Evolutionary conservation across 108 stramenopile species (phyloP).

Genomic region (Bacterosira constricta): DNA sequence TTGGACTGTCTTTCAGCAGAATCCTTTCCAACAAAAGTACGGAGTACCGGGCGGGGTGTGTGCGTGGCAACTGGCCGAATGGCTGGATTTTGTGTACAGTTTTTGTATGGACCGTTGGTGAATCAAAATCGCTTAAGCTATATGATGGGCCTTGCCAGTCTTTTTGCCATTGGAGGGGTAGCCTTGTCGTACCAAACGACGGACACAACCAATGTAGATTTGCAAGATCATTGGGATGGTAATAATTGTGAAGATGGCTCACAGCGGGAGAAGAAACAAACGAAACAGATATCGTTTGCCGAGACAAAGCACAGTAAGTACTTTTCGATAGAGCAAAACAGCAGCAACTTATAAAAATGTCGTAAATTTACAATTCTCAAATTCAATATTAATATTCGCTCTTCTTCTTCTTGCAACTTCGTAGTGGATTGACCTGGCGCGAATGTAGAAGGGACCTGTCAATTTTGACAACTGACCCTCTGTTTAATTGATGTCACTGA

Average conservation of each 20-base stretch:
- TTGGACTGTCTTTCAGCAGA: slow-evolving; percentile 40
- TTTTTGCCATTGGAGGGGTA: slow-evolving; percentile 23
- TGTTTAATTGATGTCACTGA: too few species aligned
- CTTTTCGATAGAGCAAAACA: slow-evolving; percentile 3
- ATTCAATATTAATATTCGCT: too few species aligned
- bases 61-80: slow-evolving; percentile 45
- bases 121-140: slow-evolving; percentile 10
- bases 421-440: background rate
- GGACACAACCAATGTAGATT: slow-evolving; percentile 40
- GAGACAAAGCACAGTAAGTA: slow-evolving; percentile 5
- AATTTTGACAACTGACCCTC: too few species aligned
- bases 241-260: background rate
- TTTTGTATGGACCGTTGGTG: slow-evolving; percentile 33
- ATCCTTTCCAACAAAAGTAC: slow-evolving; percentile 45
- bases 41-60: slow-evolving; percentile 46
- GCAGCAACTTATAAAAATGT: too few species aligned
- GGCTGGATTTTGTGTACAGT: slow-evolving; percentile 36
- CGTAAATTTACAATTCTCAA: too few species aligned
- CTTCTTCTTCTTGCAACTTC: too few species aligned
- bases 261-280: background rate
- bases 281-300: background rate
- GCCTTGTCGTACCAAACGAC: slow-evolving; percentile 15
- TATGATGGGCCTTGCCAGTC: slow-evolving; percentile 27
- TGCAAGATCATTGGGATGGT: slow-evolving; percentile 41
- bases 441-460: too few species aligned